These are phyloP conservation scores for Beauveria medogensis DNA, from an alignment of 2,329 filamentous ascomycete genomes.

Conservation along the genomic window DNA sequence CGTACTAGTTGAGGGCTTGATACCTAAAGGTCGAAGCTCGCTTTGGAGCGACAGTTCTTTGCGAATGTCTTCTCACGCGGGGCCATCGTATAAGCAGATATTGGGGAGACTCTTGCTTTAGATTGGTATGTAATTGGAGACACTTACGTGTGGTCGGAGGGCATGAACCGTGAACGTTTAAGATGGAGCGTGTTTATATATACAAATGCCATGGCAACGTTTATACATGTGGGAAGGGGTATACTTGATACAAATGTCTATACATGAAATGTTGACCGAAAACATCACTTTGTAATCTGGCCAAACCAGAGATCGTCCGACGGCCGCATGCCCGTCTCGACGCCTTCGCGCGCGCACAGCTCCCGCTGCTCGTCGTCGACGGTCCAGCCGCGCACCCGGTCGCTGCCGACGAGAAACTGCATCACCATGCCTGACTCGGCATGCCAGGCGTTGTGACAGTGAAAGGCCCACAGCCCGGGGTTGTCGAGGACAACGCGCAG, in stretches of 20 bases:
- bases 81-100: too few relatives aligned
- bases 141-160: too few relatives aligned
- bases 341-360: slow-evolving; percentile 24
- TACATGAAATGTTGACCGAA: not conserved
- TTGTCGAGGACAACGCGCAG: slow-evolving; percentile 49
- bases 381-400: slow-evolving; percentile 21
- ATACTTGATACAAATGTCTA: not conserved
- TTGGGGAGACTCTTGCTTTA: too few relatives aligned
- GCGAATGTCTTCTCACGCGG: too few relatives aligned
- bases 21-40: too few relatives aligned
- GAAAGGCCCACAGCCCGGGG: slow-evolving; percentile 49
- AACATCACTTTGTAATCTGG: not conserved
- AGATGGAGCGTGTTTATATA: too few relatives aligned
- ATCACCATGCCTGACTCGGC: slow-evolving; percentile 50
- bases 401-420: slow-evolving; percentile 39
- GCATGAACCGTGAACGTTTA: too few relatives aligned
- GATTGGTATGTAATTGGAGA: too few relatives aligned
- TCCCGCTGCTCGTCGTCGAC: slow-evolving; percentile 16
- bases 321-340: slow-evolving; percentile 24
- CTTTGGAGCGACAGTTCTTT: too few relatives aligned
- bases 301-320: slow-evolving; percentile 31
- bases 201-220: too few relatives aligned
- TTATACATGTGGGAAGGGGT: too few relatives aligned
- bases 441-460: slow-evolving; percentile 54
- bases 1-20: too few relatives aligned